phyloP scores from a whole-genome alignment of 169 alveolate species.

The Babesia bigemina region DNA sequence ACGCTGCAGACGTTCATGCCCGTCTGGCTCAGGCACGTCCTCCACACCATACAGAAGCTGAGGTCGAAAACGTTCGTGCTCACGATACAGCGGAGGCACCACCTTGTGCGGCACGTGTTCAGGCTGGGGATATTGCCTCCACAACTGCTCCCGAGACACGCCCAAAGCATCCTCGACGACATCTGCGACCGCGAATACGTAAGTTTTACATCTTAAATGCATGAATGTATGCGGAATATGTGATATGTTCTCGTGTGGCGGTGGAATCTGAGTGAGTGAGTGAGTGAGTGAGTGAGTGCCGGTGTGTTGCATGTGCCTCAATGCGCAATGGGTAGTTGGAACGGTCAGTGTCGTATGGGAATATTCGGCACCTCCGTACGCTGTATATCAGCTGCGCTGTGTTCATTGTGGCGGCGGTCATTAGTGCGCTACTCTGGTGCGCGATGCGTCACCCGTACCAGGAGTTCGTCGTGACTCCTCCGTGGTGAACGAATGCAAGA shows the following conservation, averaged over 20 bases:
- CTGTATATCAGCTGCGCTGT: too few species aligned
- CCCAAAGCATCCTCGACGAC: constrained; percentile 41
- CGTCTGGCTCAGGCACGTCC: constrained; percentile 59
- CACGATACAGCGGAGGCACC: constrained; percentile 63
- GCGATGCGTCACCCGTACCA: too few species aligned
- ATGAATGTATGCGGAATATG: not conserved
- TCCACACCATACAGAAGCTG: constrained; percentile 47
- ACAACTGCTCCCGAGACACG: constrained; percentile 10
- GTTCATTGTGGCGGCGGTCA: too few species aligned
- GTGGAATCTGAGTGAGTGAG: too few species aligned
- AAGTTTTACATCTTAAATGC: constrained; percentile 5
- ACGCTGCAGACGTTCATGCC: constrained; percentile 63
- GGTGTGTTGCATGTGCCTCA: not conserved
- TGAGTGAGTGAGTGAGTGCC: too few species aligned
- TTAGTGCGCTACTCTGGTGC: too few species aligned
- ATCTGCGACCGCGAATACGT: constrained; percentile 57
- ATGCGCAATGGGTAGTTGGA: not conserved
- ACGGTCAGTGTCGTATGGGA: too few species aligned
- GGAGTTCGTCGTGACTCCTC: too few species aligned
- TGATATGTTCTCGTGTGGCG: too few species aligned
- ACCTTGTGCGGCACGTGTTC: constrained; percentile 56
- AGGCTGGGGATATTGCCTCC: constrained; percentile 55
- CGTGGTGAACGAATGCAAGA: too few species aligned
- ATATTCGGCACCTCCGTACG: too few species aligned
- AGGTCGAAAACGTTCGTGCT: constrained; percentile 55